Conservation (phyloP, 179 eudicot genomes). For the Gypsophila paniculata region DNA sequence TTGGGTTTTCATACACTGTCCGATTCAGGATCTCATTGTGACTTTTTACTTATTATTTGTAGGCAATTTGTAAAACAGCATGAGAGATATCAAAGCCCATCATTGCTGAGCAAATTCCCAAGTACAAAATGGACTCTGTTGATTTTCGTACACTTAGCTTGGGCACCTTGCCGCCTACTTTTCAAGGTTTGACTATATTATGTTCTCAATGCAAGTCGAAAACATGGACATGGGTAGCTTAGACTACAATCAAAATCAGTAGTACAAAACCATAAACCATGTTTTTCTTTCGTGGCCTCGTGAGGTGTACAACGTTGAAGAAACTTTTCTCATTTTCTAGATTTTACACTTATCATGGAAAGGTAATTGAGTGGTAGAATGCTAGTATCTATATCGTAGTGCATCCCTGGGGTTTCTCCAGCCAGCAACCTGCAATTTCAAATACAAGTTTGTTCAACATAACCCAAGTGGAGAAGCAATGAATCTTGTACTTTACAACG, state of each 20-base stretch:
- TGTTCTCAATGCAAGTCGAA: neutral
- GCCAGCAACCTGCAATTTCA: neutral
- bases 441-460: neutral
- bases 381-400: neutral
- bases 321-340: neutral
- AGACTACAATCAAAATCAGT: neutral
- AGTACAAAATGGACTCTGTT: conserved; percentile 56
- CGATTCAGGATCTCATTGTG: conserved; percentile 1
- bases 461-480: neutral
- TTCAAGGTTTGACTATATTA: conserved; percentile 45
- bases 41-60: neutral
- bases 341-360: neutral
- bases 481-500: neutral
- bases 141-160: conserved; percentile 59
- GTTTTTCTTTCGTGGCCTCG: conserved; percentile 3
- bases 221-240: neutral
- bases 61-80: conserved; percentile 65
- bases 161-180: conserved; percentile 70
- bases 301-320: neutral
- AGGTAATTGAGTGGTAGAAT: neutral
- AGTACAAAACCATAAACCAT: neutral
- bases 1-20: neutral
- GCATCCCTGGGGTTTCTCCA: neutral
- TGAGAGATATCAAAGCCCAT: conserved; percentile 48
- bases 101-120: conserved; percentile 55